These are phyloP conservation scores for Curvularia sp. DNA, from an alignment of 2,329 filamentous ascomycete genomes.

Conservation along the genomic window DNA sequence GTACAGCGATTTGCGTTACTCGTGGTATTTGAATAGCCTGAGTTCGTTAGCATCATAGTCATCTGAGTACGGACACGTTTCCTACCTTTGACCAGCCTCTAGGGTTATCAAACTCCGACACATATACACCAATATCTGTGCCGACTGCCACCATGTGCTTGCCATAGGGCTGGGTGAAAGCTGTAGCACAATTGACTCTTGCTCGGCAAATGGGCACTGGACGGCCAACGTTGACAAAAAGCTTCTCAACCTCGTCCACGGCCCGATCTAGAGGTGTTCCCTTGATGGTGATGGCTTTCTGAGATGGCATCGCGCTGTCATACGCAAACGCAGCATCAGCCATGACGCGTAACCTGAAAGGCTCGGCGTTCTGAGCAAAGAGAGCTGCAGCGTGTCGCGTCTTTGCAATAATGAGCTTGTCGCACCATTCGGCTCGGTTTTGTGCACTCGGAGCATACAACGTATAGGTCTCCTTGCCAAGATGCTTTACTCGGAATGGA, in stretches of 20 bases:
- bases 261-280: slow-evolving; percentile 92
- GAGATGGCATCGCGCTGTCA: slow-evolving; percentile 62
- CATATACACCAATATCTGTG: slow-evolving; percentile 92
- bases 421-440: slow-evolving; percentile 86
- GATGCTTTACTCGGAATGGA: slow-evolving; percentile 93
- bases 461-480: slow-evolving; percentile 91
- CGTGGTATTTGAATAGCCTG: slow-evolving; percentile 77
- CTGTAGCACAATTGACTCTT: slow-evolving; percentile 89
- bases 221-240: slow-evolving; percentile 69
- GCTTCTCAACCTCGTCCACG: slow-evolving; percentile 84
- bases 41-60: slow-evolving; percentile 35
- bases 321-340: slow-evolving; percentile 91
- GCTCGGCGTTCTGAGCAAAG: slow-evolving; percentile 91
- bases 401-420: slow-evolving; percentile 93
- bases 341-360: slow-evolving; percentile 89
- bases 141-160: slow-evolving; percentile 91
- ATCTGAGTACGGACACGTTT: slow-evolving; percentile 15
- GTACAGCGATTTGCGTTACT: slow-evolving; percentile 90
- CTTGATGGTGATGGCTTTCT: slow-evolving; percentile 77
- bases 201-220: slow-evolving; percentile 83
- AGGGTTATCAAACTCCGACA: slow-evolving; percentile 86
- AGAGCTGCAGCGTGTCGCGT: slow-evolving; percentile 88
- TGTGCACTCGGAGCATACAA: slow-evolving; percentile 81
- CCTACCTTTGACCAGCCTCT: slow-evolving; percentile 88
- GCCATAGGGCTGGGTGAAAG: slow-evolving; percentile 80